Evolutionary conservation across 192 early-diverging fungal genomes (phyloP), one percentile per base, ranked within the genome.

Genomic region (Lobosporangium transversale): DNA sequence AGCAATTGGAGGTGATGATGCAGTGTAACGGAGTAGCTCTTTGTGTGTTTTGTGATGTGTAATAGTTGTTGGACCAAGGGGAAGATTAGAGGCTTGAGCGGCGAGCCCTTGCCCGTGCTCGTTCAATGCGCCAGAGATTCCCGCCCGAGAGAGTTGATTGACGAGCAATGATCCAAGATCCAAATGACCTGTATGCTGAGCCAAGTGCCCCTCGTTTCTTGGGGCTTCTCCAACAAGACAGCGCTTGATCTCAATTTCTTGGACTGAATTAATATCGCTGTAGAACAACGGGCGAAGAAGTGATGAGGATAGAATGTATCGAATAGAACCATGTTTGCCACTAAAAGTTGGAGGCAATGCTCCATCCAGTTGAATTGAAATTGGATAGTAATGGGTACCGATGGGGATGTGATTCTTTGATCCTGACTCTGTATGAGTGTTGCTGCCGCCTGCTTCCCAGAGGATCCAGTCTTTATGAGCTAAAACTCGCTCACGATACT

Each of bases 251-350:
- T 70, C 62, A 8, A 85, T 85, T 15, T 80, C 81, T 36, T 75
- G 64, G 2, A 75, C 57, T 23, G 60, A 42, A 15, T 45, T 68
- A 29, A 85, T 75, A 32, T 85, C 81, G 30, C 60, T 82, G 55
- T 64, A 61, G 47, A 82, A 82, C 33, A 82, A 45, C 9, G 83
- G 79, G 0, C 83, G 79, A 18, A 76, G 66, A 18, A 85, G 50
- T 8, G 63, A 55, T 11, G 79, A 68, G 2, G 66, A 63, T 17
- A 85, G 53, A 31, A 73, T 78, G 43, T 85, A 85, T 6, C 79
- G 68, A 23, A 85, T 79, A 17, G 80, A 82, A 8, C 83, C 83
- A 54, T 78, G 76, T 48, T 79, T 85, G 21, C 81, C 81, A 30
- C 67, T 63, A 53, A 81, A 85, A 3, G 74, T 79, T 10, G 81